A percentile compares a stretch with the other conserved stretches of the same genome.
phyloP scores from a whole-genome alignment of 1,284 basidiomycete genomes.

The Trametes versicolor region DNA sequence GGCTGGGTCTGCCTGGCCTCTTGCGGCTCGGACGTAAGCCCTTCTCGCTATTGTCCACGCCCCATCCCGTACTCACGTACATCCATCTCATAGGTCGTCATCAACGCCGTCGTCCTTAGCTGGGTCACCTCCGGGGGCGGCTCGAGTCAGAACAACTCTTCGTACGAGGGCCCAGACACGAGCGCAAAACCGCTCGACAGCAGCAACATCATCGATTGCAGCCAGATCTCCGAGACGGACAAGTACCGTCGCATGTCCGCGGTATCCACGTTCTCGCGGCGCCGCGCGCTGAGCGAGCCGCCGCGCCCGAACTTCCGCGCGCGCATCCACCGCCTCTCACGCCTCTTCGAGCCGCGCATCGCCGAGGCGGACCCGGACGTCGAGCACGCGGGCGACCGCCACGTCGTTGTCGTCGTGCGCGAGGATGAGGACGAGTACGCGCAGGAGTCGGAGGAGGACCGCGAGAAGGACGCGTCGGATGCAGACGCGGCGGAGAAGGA shows the following conservation, averaged over 20 bases:
- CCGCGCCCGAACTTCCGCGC: not conserved
- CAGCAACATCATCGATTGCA: slow-evolving; percentile 22
- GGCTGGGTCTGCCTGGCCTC: slow-evolving; percentile 64
- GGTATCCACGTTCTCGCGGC: not conserved
- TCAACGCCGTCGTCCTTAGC: slow-evolving; percentile 40
- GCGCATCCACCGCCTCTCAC: slow-evolving; percentile 6
- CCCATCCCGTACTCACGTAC: too few relatives aligned
- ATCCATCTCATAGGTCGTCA: slow-evolving; percentile 33
- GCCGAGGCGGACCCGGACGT: not conserved
- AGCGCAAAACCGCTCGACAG: slow-evolving; percentile 2
- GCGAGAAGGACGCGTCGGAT: too few relatives aligned
- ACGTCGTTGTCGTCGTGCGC: not conserved
- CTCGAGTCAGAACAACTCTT: slow-evolving; percentile 1
- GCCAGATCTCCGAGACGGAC: not conserved
- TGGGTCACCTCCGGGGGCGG: slow-evolving; percentile 41
- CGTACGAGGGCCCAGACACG: slow-evolving; percentile 11
- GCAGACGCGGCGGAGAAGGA: too few relatives aligned
- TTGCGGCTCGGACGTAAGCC: slow-evolving; percentile 58
- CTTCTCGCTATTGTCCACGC: too few relatives aligned
- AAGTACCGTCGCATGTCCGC: too few relatives aligned
- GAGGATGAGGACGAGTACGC: not conserved
- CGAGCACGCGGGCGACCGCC: not conserved
- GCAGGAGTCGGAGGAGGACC: not conserved
- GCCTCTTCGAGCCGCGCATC: slow-evolving; percentile 12
- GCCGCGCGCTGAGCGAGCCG: slow-evolving; percentile 18